Percentiles rank a stretch among this genome's conserved stretches.
Evolutionary conservation across 176 grass and related monocot genomes (phyloP).

Genomic region (Oropetium thomaeum): DNA sequence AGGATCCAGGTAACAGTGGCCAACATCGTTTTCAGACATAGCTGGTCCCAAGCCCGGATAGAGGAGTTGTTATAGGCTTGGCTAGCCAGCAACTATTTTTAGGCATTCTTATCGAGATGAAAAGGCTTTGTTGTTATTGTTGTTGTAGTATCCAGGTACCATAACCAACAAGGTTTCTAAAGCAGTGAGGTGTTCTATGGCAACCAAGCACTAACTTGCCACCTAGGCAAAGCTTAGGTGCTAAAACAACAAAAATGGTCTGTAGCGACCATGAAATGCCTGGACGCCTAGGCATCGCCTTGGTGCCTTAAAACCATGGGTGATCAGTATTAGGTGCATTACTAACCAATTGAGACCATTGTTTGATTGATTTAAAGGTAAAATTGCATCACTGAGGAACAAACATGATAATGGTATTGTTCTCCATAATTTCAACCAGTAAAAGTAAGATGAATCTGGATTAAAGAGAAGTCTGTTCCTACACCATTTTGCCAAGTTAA

Average conservation of each 20-base stretch:
- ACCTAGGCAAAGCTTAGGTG: neutral
- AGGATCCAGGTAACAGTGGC: neutral
- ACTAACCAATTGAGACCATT: conserved; percentile 15
- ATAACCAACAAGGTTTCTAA: too few relatives aligned
- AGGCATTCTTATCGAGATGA: too few relatives aligned
- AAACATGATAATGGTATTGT: neutral
- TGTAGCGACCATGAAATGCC: too few relatives aligned
- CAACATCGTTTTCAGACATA: too few relatives aligned
- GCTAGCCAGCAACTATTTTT: too few relatives aligned
- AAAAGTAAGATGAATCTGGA: conserved; percentile 1
- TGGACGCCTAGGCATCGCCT: too few relatives aligned
- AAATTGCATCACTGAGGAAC: neutral
- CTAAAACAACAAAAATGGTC: neutral
- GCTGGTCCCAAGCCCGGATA: too few relatives aligned
- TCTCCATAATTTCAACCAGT: neutral
- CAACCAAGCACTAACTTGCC: neutral
- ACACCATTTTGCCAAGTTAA: neutral
- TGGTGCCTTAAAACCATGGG: too few relatives aligned
- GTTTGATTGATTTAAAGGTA: neutral
- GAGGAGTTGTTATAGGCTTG: too few relatives aligned
- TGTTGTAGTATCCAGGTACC: too few relatives aligned
- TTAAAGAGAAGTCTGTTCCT: neutral
- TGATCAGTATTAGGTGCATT: neutral
- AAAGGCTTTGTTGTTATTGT: too few relatives aligned
- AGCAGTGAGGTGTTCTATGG: neutral